Percentiles rank a stretch among this genome's conserved stretches.
These are phyloP conservation scores for Ensete ventricosum DNA, from an alignment of 176 grass and related monocot genomes.

Conservation along the genomic window DNA sequence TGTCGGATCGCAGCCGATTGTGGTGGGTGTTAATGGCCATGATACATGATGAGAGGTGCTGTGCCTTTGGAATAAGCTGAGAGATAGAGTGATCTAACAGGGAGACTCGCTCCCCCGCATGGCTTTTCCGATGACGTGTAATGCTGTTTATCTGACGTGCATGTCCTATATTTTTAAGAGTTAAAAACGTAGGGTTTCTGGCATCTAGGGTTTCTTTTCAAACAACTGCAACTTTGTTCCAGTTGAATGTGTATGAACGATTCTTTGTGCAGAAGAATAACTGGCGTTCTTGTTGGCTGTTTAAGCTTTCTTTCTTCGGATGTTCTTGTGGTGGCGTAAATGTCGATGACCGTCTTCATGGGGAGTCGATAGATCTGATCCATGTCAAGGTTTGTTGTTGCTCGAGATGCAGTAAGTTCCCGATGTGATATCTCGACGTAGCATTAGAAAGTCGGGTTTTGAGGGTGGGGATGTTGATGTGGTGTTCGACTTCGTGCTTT, in stretches of 20 bases:
- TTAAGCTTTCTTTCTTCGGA: too few species aligned
- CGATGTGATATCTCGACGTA: too few species aligned
- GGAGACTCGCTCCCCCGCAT: not conserved
- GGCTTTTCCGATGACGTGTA: not conserved
- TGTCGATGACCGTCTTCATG: too few species aligned
- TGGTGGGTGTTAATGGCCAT: not conserved
- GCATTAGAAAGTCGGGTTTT: too few species aligned
- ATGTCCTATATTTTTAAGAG: not conserved
- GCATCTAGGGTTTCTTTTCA: not conserved
- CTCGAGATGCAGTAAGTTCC: too few species aligned
- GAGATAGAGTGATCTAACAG: not conserved
- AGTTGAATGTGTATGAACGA: not conserved
- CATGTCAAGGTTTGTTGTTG: too few species aligned
- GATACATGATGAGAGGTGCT: not conserved
- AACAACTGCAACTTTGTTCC: not conserved
- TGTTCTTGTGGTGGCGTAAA: too few species aligned
- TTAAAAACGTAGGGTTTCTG: not conserved
- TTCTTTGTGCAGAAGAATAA: not conserved
- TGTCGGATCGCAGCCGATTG: not conserved
- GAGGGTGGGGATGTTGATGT: too few species aligned
- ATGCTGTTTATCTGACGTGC: not conserved
- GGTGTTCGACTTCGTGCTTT: too few species aligned
- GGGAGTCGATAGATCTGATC: too few species aligned
- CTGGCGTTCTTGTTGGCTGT: too few species aligned
- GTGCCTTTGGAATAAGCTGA: not conserved